These are phyloP conservation scores for Aspergillus saccharolyticus DNA, from an alignment of 495 filamentous ascomycete genomes.

Conservation along the genomic window DNA sequence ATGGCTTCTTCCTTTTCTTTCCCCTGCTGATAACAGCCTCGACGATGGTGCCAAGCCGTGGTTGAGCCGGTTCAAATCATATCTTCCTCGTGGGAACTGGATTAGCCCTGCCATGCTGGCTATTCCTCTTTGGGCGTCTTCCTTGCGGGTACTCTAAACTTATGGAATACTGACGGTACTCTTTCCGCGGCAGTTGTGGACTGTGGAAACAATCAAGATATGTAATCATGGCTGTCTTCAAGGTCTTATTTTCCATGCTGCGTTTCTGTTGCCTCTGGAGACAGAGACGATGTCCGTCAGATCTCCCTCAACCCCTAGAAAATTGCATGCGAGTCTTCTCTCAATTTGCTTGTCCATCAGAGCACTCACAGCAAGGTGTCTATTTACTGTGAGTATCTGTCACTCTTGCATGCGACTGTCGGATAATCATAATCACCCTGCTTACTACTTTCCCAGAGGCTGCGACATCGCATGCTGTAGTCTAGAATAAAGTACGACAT, in stretches of 20 bases:
- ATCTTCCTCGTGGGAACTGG: slow-evolving; percentile 8
- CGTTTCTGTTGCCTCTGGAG: too few relatives aligned
- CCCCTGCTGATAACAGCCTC: slow-evolving; percentile 3
- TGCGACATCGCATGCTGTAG: neutral
- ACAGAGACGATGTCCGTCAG: too few relatives aligned
- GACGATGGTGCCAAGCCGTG: neutral
- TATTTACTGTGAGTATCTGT: neutral
- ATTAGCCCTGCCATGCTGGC: slow-evolving; percentile 5
- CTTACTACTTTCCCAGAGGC: neutral
- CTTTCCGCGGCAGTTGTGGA: too few relatives aligned
- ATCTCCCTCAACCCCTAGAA: too few relatives aligned
- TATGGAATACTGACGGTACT: too few relatives aligned
- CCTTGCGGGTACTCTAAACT: slow-evolving; percentile 11
- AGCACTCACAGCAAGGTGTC: neutral
- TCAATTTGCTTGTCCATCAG: neutral
- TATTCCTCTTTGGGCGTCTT: neutral
- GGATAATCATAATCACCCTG: neutral
- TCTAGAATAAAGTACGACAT: too few relatives aligned
- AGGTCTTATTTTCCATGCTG: too few relatives aligned
- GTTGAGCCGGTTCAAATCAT: neutral
- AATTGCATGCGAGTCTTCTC: neutral
- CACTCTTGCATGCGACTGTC: neutral
- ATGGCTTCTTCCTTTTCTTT: too few relatives aligned
- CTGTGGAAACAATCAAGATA: too few relatives aligned
- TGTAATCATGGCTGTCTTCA: too few relatives aligned